phyloP scores from a whole-genome alignment of 2,329 filamentous ascomycete species.

The Diaporthe capsici region DNA sequence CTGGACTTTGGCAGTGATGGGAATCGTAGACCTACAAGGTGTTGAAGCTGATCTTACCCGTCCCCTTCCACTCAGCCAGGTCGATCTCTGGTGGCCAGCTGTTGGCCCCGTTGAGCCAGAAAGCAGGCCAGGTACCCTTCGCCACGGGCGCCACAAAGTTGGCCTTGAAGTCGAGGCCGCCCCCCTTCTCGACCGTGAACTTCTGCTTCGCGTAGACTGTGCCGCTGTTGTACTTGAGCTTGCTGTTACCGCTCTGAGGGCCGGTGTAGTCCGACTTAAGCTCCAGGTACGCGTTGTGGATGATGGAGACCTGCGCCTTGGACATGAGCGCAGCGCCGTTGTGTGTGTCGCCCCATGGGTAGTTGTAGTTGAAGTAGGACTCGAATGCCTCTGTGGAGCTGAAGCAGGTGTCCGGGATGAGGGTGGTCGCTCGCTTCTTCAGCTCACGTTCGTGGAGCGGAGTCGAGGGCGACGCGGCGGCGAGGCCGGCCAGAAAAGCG shows the following conservation, averaged over 20 bases:
- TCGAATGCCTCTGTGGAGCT: slow-evolving; percentile 53
- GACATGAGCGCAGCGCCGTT: slow-evolving; percentile 69
- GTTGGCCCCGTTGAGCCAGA: slow-evolving; percentile 67
- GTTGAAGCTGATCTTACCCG: slow-evolving; percentile 66
- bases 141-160: slow-evolving; percentile 56
- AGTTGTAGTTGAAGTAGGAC: slow-evolving; percentile 62
- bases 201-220: slow-evolving; percentile 54
- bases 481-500: slow-evolving; percentile 33
- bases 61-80: slow-evolving; percentile 70
- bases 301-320: slow-evolving; percentile 58
- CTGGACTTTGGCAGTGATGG: no score
- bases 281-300: slow-evolving; percentile 56
- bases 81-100: slow-evolving; percentile 71
- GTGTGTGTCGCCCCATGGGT: slow-evolving; percentile 68
- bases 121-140: slow-evolving; percentile 67
- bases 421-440: slow-evolving; percentile 46
- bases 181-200: slow-evolving; percentile 53
- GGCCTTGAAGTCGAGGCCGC: slow-evolving; percentile 56
- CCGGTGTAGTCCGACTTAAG: slow-evolving; percentile 60
- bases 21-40: slow-evolving; percentile 52
- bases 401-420: slow-evolving; percentile 55
- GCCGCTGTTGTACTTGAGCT: slow-evolving; percentile 65
- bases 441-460: slow-evolving; percentile 37
- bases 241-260: slow-evolving; percentile 52
- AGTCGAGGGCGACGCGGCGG: slow-evolving; percentile 24